Base-by-base conservation (phyloP, 495 filamentous ascomycete genomes). In the Trichoderma orchidacearum region DNA sequence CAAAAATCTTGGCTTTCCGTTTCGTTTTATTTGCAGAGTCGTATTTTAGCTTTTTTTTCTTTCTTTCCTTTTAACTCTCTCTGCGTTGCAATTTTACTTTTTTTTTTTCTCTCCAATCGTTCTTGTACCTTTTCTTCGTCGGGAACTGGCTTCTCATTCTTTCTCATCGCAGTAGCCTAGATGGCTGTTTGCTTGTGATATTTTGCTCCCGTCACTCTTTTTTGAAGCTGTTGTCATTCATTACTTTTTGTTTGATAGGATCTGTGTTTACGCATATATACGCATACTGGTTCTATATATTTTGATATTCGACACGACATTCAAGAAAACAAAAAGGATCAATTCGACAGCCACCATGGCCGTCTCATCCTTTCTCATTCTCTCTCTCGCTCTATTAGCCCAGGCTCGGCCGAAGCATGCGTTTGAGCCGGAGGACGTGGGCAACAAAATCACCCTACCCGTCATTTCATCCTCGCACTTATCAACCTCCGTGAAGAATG, bases 61-160 rank as follows among this genome's bases (percentile, higher is more conserved):
- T 18, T 48, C 7, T 8, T n/a, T 48, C 41, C n/a, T 23, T 36
- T 15, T 36, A 6, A 7, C 3, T 48, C 21, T 48, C n/a, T 48
- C 21, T 48, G 12, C 18, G 5, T 48, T 48, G 18, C 41, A 8
- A 6, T 13, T 25, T 9, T 23, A 18, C 8, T 23, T 1, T 54
- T 25, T 53, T 60, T 53, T 54, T 38, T 30, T 34, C 30, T 45
- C 36, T 25, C 18, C 17, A 29, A 53, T 32, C 35, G 21, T 8
- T 17, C 17, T 34, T 21, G 36, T 45, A 17, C 41, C 28, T 41
- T 29, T 53, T 51, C 38, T 56, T 36, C 51, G 30, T 54, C 35
- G 35, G 45, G 51, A 53, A 32, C 54, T 54, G 35, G 52, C 57
- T 56, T 54, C 35, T 23, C 51, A 34, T 30, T 61, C 54, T 51